Conservation (phyloP, 768 basidiomycete species). For the Sporobolomyces pararoseus region DNA sequence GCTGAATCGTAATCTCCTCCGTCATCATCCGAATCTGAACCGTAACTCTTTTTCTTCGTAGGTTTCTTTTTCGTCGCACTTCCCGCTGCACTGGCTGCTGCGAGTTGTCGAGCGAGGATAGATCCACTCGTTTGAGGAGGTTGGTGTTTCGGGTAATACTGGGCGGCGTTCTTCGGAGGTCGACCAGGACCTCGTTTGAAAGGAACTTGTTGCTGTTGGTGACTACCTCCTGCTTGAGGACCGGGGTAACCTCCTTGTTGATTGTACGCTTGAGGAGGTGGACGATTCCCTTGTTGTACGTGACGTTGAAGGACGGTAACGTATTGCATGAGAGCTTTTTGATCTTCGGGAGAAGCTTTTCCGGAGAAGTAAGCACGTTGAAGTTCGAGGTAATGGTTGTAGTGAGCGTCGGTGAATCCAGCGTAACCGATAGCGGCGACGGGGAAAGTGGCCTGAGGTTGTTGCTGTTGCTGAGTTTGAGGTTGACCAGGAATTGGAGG, state of each 20-base stretch:
- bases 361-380: conserved; percentile 13
- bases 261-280: neutral
- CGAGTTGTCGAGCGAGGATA: conserved; percentile 38
- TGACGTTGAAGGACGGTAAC: conserved; percentile 6
- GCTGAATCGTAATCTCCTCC: conserved; percentile 43
- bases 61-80: conserved; percentile 22
- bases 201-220: neutral
- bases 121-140: conserved; percentile 23
- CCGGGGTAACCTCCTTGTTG: conserved; percentile 12
- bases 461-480: too few species aligned
- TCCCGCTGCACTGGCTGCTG: neutral
- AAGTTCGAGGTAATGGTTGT: conserved; percentile 27
- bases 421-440: conserved; percentile 7
- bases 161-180: neutral
- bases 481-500: neutral
- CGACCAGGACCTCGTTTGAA: neutral
- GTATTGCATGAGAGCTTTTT: conserved; percentile 20
- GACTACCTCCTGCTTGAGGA: too few species aligned
- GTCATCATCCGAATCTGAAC: conserved; percentile 43
- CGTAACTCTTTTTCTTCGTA: conserved; percentile 26
- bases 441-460: conserved; percentile 15
- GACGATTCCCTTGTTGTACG: neutral
- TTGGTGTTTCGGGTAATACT: conserved; percentile 5
- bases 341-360: neutral
- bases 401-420: conserved; percentile 26